These are phyloP conservation scores for Lachnellula suecica DNA, from an alignment of 2,329 filamentous ascomycete species.

Conservation along the genomic window DNA sequence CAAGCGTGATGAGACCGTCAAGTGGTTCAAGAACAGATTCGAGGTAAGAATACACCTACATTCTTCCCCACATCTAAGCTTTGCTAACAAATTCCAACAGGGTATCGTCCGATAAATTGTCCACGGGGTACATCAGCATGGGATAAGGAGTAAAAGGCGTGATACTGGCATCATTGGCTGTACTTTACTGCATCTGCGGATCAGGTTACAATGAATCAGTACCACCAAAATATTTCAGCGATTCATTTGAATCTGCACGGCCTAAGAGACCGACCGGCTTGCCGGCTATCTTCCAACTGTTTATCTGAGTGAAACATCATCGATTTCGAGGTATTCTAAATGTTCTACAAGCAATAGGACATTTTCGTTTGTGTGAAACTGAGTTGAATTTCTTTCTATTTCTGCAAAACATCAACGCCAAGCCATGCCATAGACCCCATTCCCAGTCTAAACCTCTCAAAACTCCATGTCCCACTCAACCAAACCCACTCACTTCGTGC, in stretches of 20 bases:
- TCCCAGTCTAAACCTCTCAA: not conserved
- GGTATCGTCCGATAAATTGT: slow-evolving; percentile 91
- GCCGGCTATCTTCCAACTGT: too few species aligned
- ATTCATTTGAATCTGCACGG: slow-evolving; percentile 59
- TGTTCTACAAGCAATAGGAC: too few species aligned
- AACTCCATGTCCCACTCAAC: slow-evolving; percentile 1
- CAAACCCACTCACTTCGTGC: slow-evolving; percentile 21
- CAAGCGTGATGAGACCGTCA: slow-evolving; percentile 91
- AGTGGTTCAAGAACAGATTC: slow-evolving; percentile 79
- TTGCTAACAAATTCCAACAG: slow-evolving; percentile 45
- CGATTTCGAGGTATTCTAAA: too few species aligned
- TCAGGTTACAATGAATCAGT: slow-evolving; percentile 41
- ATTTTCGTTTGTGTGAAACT: slow-evolving; percentile 1
- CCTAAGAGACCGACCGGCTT: slow-evolving; percentile 74
- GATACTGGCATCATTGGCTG: slow-evolving; percentile 25
- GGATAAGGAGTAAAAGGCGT: slow-evolving; percentile 28
- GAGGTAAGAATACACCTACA: slow-evolving; percentile 15
- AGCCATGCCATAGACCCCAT: not conserved
- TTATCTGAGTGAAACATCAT: not conserved
- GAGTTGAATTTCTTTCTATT: not conserved
- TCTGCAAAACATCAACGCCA: not conserved
- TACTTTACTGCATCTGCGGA: slow-evolving; percentile 33
- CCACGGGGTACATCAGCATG: slow-evolving; percentile 18
- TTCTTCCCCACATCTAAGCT: not conserved
- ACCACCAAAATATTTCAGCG: slow-evolving; percentile 47